Conservation (phyloP, 1,139 yeast species). For the Yamadazyma dushanensis region DNA sequence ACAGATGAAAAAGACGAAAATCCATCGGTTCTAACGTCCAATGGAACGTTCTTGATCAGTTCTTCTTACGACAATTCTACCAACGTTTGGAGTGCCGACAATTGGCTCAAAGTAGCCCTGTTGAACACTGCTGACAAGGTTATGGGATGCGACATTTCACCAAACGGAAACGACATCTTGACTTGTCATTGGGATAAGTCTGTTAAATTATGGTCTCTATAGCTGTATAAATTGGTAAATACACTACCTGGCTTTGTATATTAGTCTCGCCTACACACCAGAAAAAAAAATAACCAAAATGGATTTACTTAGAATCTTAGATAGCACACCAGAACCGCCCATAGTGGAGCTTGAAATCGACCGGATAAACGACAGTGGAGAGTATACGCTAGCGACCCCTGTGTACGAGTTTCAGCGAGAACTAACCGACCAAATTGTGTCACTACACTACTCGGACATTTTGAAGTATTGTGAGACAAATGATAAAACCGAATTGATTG, state of each 20-base stretch:
- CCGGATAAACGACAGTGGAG: constrained; percentile 52
- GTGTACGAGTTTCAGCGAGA: constrained; percentile 88
- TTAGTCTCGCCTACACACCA: not conserved
- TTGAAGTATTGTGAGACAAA: constrained; percentile 79
- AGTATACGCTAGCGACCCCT: constrained; percentile 80
- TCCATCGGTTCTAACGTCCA: constrained; percentile 20
- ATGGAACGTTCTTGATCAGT: constrained; percentile 56
- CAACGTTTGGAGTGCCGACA: constrained; percentile 68
- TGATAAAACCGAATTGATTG: constrained; percentile 55
- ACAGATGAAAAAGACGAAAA: constrained; percentile 31
- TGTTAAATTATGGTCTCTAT: constrained; percentile 55
- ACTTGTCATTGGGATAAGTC: constrained; percentile 87
- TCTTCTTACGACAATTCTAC: constrained; percentile 71
- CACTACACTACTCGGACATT: constrained; percentile 88
- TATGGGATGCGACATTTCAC: constrained; percentile 63
- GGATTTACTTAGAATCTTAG: constrained; percentile 77
- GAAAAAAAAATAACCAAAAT: constrained; percentile 27
- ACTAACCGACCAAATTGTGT: constrained; percentile 88
- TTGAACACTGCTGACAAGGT: constrained; percentile 68
- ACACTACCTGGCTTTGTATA: not conserved
- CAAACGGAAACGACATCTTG: constrained; percentile 43
- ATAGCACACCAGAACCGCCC: constrained; percentile 84
- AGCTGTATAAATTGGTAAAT: not conserved
- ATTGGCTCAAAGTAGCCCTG: constrained; percentile 61
- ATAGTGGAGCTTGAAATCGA: constrained; percentile 55